phyloP scores from a whole-genome alignment of 2,329 filamentous ascomycete genomes.

The Fonsecaea monophora region DNA sequence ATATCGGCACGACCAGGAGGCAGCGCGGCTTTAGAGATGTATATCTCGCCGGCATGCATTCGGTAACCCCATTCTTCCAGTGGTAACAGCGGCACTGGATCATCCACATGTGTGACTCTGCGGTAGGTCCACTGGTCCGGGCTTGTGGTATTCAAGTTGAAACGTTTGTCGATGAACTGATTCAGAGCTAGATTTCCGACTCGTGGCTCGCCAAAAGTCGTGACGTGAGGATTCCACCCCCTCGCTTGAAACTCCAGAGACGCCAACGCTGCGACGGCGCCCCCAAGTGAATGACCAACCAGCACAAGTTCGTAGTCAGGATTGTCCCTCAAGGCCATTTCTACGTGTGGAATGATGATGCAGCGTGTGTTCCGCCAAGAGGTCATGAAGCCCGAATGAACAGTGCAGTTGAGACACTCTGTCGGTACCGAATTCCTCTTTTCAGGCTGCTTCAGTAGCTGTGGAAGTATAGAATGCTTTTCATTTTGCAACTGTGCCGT shows the following conservation, averaged over 20 bases:
- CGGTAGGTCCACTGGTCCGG: slow-evolving; percentile 61
- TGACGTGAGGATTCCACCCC: slow-evolving; percentile 79
- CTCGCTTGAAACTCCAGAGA: slow-evolving; percentile 78
- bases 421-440: slow-evolving; percentile 38
- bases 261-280: slow-evolving; percentile 87
- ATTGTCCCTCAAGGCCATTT: slow-evolving; percentile 64
- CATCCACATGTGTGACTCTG: slow-evolving; percentile 82
- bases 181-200: slow-evolving; percentile 63
- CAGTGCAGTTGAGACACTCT: slow-evolving; percentile 83
- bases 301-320: slow-evolving; percentile 77
- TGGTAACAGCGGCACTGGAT: slow-evolving; percentile 88
- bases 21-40: slow-evolving; percentile 74
- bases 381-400: slow-evolving; percentile 86
- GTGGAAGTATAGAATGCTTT: slow-evolving; percentile 32
- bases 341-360: slow-evolving; percentile 71
- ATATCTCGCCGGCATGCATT: slow-evolving; percentile 86
- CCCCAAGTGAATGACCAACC: slow-evolving; percentile 89
- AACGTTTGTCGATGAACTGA: slow-evolving; percentile 61
- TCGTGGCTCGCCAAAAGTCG: slow-evolving; percentile 89
- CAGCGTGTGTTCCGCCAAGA: slow-evolving; percentile 80
- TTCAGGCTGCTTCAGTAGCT: slow-evolving; percentile 30
- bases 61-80: slow-evolving; percentile 86
- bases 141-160: slow-evolving; percentile 49
- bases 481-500: slow-evolving; percentile 18
- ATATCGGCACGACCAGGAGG: slow-evolving; percentile 73